Evolutionary conservation across 371 early-diverging fungal species (phyloP).

Genomic region (Fennellomyces sp.): DNA sequence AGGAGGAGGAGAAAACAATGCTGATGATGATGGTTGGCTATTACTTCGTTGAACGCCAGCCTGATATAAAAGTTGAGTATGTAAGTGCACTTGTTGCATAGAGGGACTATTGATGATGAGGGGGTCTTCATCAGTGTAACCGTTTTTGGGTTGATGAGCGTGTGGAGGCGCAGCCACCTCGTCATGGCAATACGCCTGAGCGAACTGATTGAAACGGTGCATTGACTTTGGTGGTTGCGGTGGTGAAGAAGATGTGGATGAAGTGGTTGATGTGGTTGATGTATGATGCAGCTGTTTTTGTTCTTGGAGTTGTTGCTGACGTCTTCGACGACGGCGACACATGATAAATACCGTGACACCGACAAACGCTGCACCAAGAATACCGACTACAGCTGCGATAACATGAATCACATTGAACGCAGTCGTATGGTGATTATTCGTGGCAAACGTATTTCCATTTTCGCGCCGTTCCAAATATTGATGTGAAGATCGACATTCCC

Average conservation of each 20-base stretch:
- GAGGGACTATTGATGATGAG: slow-evolving; percentile 4
- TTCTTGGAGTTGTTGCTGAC: not conserved
- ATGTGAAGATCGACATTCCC: not conserved
- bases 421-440: slow-evolving; percentile 24
- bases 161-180: not conserved
- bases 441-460: slow-evolving; percentile 14
- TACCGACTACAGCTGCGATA: slow-evolving; percentile 36
- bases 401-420: slow-evolving; percentile 42
- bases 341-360: slow-evolving; percentile 27
- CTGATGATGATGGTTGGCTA: not conserved
- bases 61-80: slow-evolving; percentile 14
- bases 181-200: slow-evolving; percentile 2
- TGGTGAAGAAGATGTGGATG: not conserved
- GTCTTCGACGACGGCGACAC: slow-evolving; percentile 20
- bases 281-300: not conserved
- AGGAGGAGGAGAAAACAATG: slow-evolving; percentile 5
- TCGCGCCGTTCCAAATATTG: slow-evolving; percentile 2
- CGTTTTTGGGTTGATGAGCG: not conserved
- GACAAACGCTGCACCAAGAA: slow-evolving; percentile 28
- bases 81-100: slow-evolving; percentile 19
- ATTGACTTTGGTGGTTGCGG: not conserved
- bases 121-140: not conserved
- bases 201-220: slow-evolving; percentile 14
- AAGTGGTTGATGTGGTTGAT: not conserved
- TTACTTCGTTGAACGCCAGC: slow-evolving; percentile 2